Evolutionary conservation across 768 basidiomycete species (phyloP).

Genomic region (Xerocomellus amylosporus): DNA sequence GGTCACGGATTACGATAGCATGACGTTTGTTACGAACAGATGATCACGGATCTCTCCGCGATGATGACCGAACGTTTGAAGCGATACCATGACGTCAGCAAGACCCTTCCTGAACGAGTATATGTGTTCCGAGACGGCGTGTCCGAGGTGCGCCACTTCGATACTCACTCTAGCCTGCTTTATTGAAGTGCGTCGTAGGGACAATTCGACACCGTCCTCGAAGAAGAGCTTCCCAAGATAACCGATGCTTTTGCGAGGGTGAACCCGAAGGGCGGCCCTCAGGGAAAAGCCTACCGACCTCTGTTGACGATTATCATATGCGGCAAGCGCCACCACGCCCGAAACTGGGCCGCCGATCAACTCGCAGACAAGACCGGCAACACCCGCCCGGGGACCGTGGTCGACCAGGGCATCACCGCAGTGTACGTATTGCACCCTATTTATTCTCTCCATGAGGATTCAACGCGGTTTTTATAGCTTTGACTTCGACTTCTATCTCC

Average conservation of each 20-base stretch:
- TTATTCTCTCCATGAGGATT: neutral
- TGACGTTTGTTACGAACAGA: slow-evolving; percentile 40
- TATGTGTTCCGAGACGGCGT: slow-evolving; percentile 80
- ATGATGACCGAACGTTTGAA: slow-evolving; percentile 74
- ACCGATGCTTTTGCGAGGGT: slow-evolving; percentile 51
- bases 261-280: slow-evolving; percentile 41
- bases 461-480: slow-evolving; percentile 37
- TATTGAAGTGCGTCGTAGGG: slow-evolving; percentile 43
- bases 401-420: slow-evolving; percentile 74
- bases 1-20: neutral
- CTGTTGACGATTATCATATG: slow-evolving; percentile 72
- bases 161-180: neutral
- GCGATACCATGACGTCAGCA: slow-evolving; percentile 54
- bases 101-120: slow-evolving; percentile 60
- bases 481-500: slow-evolving; percentile 65
- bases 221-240: slow-evolving; percentile 61
- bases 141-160: slow-evolving; percentile 54
- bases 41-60: slow-evolving; percentile 59
- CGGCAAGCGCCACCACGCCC: slow-evolving; percentile 63
- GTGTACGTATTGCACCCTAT: slow-evolving; percentile 40
- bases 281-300: slow-evolving; percentile 53
- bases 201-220: slow-evolving; percentile 63
- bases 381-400: slow-evolving; percentile 74
- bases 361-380: slow-evolving; percentile 68
- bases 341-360: slow-evolving; percentile 55